A percentile compares a stretch with the other conserved stretches of the same genome.
Evolutionary conservation across 306 rosid genomes (phyloP).

Genomic region (Alnus rubra): DNA sequence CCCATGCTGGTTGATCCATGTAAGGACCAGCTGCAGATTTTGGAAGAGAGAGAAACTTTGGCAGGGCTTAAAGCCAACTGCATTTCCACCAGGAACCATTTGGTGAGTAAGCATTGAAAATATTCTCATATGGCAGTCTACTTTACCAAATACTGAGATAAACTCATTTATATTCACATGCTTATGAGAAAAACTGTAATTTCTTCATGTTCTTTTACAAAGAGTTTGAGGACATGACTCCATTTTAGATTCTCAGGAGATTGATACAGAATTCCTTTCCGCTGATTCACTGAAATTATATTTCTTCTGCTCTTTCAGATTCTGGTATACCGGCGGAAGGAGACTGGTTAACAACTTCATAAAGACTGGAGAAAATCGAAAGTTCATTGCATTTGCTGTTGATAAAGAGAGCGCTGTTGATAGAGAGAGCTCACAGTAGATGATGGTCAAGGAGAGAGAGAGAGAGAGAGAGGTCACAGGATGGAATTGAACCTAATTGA

Average conservation of each 20-base stretch:
- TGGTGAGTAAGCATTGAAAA: conserved; percentile 50
- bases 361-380: neutral
- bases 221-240: neutral
- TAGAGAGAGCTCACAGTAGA: neutral
- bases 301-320: conserved; percentile 58
- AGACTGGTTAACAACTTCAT: conserved; percentile 19
- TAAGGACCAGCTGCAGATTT: conserved; percentile 58
- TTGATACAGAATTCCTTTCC: neutral
- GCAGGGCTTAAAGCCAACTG: conserved; percentile 61
- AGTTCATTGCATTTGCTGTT: conserved; percentile 4
- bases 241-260: neutral
- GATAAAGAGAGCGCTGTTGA: conserved; percentile 5
- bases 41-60: conserved; percentile 68
- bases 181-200: neutral
- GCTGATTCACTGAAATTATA: neutral
- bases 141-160: neutral
- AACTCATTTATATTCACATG: neutral
- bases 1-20: conserved; percentile 49
- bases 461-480: neutral
- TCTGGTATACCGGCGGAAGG: conserved; percentile 73
- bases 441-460: neutral
- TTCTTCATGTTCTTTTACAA: neutral
- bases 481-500: conserved; percentile 2
- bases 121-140: neutral
- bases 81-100: conserved; percentile 49